A percentile compares a stretch with the other conserved stretches of the same genome.
phyloP scores from a whole-genome alignment of 768 basidiomycete species.

The Tricholoma matsutake region DNA sequence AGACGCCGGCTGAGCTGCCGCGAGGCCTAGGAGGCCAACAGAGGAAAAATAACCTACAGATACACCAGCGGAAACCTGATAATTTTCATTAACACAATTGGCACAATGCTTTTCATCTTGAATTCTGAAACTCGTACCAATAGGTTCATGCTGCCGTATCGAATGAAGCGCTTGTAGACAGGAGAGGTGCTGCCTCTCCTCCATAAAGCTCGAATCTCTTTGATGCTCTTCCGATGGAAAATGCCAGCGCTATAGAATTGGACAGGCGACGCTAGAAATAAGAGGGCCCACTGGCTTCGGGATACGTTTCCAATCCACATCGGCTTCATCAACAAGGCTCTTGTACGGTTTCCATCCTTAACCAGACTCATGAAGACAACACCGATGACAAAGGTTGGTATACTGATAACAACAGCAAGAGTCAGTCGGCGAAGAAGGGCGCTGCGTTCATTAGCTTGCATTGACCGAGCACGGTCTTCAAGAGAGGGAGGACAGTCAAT shows the following conservation, averaged over 20 bases:
- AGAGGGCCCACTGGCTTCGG: slow-evolving; percentile 57
- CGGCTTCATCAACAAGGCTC: slow-evolving; percentile 49
- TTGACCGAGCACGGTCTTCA: slow-evolving; percentile 53
- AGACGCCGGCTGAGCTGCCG: slow-evolving; percentile 37
- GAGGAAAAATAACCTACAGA: slow-evolving; percentile 79
- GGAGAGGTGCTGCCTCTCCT: slow-evolving; percentile 49
- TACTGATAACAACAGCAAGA: slow-evolving; percentile 55
- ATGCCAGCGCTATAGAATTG: slow-evolving; percentile 53
- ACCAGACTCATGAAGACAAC: slow-evolving; percentile 76
- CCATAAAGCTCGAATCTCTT: slow-evolving; percentile 58
- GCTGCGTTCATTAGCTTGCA: slow-evolving; percentile 58
- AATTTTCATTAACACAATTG: background rate
- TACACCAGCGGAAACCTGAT: slow-evolving; percentile 52
- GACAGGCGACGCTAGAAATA: slow-evolving; percentile 65
- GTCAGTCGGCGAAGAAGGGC: slow-evolving; percentile 52
- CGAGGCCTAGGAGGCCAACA: slow-evolving; percentile 61
- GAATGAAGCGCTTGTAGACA: slow-evolving; percentile 53
- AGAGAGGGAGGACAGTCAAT: slow-evolving; percentile 52
- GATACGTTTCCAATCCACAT: slow-evolving; percentile 65
- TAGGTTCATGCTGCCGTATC: slow-evolving; percentile 87
- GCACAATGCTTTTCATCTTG: background rate
- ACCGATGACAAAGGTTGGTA: slow-evolving; percentile 78
- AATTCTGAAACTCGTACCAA: slow-evolving; percentile 34
- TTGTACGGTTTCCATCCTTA: slow-evolving; percentile 40
- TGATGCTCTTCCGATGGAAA: slow-evolving; percentile 54